Conservation (phyloP, 306 rosid species). For the Lathyrus sativus region DNA sequence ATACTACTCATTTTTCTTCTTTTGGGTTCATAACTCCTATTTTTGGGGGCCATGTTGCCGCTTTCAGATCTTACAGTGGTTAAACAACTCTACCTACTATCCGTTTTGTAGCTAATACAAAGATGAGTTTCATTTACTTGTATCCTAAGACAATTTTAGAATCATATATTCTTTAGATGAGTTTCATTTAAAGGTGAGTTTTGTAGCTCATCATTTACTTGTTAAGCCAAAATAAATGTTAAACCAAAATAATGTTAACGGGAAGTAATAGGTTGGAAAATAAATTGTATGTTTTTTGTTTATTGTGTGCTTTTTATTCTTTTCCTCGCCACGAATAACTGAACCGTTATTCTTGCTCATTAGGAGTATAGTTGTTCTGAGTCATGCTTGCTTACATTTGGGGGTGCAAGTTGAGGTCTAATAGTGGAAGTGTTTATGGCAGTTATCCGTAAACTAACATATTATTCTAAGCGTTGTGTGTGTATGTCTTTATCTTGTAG, state of each 20-base stretch:
- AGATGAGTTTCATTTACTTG: not conserved
- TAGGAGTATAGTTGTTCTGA: not conserved
- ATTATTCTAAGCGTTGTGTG: not conserved
- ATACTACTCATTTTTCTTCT: constrained; percentile 34
- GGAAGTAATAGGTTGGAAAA: too few relatives aligned
- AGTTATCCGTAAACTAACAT: not conserved
- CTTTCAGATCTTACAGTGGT: not conserved
- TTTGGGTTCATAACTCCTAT: not conserved
- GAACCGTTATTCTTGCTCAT: not conserved
- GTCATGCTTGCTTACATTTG: not conserved
- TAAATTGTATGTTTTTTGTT: too few relatives aligned
- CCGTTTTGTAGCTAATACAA: not conserved
- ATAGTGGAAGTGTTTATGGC: not conserved
- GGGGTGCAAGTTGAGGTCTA: not conserved
- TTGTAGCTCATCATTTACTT: not conserved
- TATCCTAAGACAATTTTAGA: not conserved
- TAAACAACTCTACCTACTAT: not conserved
- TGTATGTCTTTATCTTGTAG: not conserved
- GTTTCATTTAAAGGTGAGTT: not conserved
- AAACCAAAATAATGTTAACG: too few relatives aligned
- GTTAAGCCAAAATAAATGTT: not conserved
- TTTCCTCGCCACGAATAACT: not conserved
- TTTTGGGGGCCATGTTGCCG: too few relatives aligned
- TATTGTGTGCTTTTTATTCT: not conserved
- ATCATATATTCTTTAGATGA: not conserved